Percentiles rank a stretch among this genome's conserved stretches.
Conservation (phyloP, 2,329 filamentous ascomycete species). For the Xylaria sp. region DNA sequence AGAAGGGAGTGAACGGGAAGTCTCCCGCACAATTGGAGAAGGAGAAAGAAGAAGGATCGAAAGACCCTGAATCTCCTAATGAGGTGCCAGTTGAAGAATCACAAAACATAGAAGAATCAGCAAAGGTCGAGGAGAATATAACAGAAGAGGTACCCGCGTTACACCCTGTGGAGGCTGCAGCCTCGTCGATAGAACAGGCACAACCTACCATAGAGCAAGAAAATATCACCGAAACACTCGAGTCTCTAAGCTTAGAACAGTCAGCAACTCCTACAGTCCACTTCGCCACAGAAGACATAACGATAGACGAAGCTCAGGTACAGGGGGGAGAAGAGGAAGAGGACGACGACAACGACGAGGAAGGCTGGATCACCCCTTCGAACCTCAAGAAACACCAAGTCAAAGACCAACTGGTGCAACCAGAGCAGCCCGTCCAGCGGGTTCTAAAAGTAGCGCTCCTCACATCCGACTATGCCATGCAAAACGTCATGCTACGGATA, state of each 20-base stretch:
- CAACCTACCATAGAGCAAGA: slow-evolving; percentile 39
- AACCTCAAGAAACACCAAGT: slow-evolving; percentile 89
- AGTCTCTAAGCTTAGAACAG: slow-evolving; percentile 42
- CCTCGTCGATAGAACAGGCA: slow-evolving; percentile 21
- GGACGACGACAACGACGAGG: slow-evolving; percentile 65
- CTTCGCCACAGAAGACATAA: slow-evolving; percentile 27
- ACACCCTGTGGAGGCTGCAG: background rate
- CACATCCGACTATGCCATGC: slow-evolving; percentile 97
- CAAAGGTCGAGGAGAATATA: slow-evolving; percentile 27
- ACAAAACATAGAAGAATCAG: slow-evolving; percentile 12
- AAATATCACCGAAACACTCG: slow-evolving; percentile 40
- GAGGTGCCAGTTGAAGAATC: background rate
- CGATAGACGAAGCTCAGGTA: slow-evolving; percentile 24
- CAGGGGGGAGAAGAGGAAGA: slow-evolving; percentile 44
- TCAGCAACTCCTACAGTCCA: slow-evolving; percentile 37
- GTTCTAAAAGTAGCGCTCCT: slow-evolving; percentile 89
- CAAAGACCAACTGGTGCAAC: slow-evolving; percentile 65
- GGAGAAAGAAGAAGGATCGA: slow-evolving; percentile 41
- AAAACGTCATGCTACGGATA: slow-evolving; percentile 94
- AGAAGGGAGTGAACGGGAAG: slow-evolving; percentile 79
- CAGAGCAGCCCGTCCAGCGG: slow-evolving; percentile 64
- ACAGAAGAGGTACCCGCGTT: slow-evolving; percentile 12
- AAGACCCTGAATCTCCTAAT: slow-evolving; percentile 2
- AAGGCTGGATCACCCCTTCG: slow-evolving; percentile 91
- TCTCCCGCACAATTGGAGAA: slow-evolving; percentile 63